phyloP scores from a whole-genome alignment of 768 basidiomycete species.

The Leccinum subgranulosum region DNA sequence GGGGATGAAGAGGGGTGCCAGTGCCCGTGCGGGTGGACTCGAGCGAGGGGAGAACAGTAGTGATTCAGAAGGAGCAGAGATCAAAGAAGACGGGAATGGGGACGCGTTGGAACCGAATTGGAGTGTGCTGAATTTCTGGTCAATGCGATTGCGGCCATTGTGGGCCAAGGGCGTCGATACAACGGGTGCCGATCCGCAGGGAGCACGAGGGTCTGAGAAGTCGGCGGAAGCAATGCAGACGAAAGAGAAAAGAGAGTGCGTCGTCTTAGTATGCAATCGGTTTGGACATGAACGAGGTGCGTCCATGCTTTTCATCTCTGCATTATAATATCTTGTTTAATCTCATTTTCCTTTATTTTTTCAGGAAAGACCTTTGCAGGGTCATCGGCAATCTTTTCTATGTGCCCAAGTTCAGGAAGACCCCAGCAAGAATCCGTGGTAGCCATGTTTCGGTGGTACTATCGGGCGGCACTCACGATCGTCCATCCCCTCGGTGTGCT shows the following conservation, averaged over 20 bases:
- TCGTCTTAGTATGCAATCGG: conserved; percentile 79
- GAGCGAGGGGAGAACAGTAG: neutral
- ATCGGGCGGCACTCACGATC: too few relatives aligned
- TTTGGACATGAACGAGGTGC: conserved; percentile 76
- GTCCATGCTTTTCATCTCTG: conserved; percentile 12
- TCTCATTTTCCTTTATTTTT: neutral
- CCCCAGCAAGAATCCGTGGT: too few relatives aligned
- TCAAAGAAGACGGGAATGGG: neutral
- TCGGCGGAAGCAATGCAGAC: conserved; percentile 8
- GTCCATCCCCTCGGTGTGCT: too few relatives aligned
- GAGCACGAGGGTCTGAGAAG: too few relatives aligned
- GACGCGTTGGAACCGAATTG: conserved; percentile 40
- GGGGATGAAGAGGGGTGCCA: neutral
- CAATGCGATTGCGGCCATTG: conserved; percentile 53
- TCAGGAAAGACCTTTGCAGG: conserved; percentile 80
- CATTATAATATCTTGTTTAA: neutral
- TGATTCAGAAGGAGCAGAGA: neutral
- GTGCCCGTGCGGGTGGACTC: neutral
- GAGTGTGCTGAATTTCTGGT: conserved; percentile 76
- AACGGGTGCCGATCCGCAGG: neutral
- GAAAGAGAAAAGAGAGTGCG: conserved; percentile 41
- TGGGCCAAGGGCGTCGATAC: conserved; percentile 41
- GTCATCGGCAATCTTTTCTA: conserved; percentile 54
- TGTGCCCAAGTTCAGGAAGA: too few relatives aligned
- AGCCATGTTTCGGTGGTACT: too few relatives aligned